These are phyloP conservation scores for Enteropsectra breve DNA, from an alignment of 371 early-diverging fungal species.

Conservation along the genomic window DNA sequence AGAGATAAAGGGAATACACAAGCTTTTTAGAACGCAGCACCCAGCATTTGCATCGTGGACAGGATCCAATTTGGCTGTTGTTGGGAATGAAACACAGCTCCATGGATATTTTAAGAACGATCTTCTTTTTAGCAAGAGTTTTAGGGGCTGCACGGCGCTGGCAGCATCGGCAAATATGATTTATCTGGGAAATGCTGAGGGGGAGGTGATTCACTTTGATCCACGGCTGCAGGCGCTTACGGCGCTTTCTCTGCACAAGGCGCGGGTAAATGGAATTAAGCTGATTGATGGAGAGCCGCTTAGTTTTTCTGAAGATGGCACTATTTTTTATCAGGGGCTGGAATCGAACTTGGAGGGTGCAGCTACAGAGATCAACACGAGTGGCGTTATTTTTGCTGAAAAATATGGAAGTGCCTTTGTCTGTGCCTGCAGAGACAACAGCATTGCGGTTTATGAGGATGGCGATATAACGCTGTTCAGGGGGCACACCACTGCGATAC, in stretches of 20 bases:
- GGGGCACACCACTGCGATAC: conserved; percentile 15
- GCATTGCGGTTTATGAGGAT: background rate
- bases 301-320: conserved; percentile 22
- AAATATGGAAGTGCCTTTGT: background rate
- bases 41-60: conserved; percentile 5
- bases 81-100: background rate
- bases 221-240: background rate
- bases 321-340: background rate
- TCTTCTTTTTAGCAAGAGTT: conserved; percentile 3
- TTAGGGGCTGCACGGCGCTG: background rate
- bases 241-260: background rate
- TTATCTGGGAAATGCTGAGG: conserved; percentile 1
- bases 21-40: background rate
- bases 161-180: conserved; percentile 2
- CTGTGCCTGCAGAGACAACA: conserved; percentile 22
- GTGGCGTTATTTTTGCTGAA: conserved; percentile 8
- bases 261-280: background rate
- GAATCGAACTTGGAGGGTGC: no score
- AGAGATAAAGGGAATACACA: background rate
- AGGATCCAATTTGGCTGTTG: conserved; percentile 17
- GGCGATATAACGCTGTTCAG: background rate
- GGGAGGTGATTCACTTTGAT: conserved; percentile 17
- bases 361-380: background rate
- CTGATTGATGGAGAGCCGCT: background rate
- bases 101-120: conserved; percentile 24